A percentile compares a stretch with the other conserved stretches of the same genome.
Conservation (phyloP, 1,284 basidiomycete genomes). For the Heimioporus retisporus region DNA sequence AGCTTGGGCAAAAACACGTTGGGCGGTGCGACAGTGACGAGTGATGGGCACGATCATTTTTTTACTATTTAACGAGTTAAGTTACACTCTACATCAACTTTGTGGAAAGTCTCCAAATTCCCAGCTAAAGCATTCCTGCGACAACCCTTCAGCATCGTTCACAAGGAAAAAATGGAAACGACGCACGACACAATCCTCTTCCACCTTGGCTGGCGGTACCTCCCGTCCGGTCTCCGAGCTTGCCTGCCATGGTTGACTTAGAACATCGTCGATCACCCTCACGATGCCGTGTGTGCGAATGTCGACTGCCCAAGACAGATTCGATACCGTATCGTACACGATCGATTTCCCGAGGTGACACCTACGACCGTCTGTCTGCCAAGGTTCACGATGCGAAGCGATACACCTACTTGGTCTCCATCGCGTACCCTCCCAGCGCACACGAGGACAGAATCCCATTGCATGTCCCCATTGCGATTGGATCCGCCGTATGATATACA, state of each 20-base stretch:
- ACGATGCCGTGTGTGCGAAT: slow-evolving; percentile 88
- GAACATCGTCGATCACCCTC: slow-evolving; percentile 83
- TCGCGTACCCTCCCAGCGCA: slow-evolving; percentile 79
- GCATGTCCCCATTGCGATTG: slow-evolving; percentile 88
- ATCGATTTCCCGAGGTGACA: slow-evolving; percentile 91
- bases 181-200: slow-evolving; percentile 75
- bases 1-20: slow-evolving; percentile 54
- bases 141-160: slow-evolving; percentile 9
- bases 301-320: slow-evolving; percentile 87
- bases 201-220: slow-evolving; percentile 60
- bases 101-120: slow-evolving; percentile 67
- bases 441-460: slow-evolving; percentile 82
- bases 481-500: slow-evolving; percentile 90
- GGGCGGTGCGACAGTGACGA: slow-evolving; percentile 28
- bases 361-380: slow-evolving; percentile 59
- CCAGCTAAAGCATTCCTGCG: slow-evolving; percentile 76
- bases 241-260: slow-evolving; percentile 81
- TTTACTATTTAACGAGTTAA: not conserved
- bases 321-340: slow-evolving; percentile 91
- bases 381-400: slow-evolving; percentile 15
- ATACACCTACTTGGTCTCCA: slow-evolving; percentile 72
- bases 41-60: slow-evolving; percentile 68
- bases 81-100: not conserved
- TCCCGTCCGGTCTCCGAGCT: slow-evolving; percentile 67
- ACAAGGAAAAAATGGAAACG: not conserved